Percentiles rank a stretch among this genome's conserved stretches.
These are phyloP conservation scores for Proteromonas lacertae DNA, from an alignment of 352 stramenopile genomes.

Conservation along the genomic window DNA sequence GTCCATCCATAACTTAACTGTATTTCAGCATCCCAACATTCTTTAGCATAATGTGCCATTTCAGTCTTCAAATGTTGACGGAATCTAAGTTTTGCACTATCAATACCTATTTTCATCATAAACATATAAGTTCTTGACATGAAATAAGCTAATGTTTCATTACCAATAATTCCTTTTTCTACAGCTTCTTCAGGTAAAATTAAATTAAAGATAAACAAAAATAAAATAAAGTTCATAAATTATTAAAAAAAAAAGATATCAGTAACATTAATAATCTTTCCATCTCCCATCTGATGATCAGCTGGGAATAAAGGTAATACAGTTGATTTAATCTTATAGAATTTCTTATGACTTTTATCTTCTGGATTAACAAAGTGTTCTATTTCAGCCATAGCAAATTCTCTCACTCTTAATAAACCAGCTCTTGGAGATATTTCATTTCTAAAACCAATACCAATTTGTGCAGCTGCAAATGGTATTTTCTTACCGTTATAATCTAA, in stretches of 20 bases:
- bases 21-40: constrained; percentile 98
- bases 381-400: constrained; percentile 98
- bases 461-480: constrained; percentile 44
- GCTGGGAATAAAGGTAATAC: constrained; percentile 9
- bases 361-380: constrained; percentile 93
- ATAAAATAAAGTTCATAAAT: constrained; percentile 2
- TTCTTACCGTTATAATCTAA: constrained; percentile 60
- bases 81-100: constrained; percentile 67
- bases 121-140: constrained; percentile 86
- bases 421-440: constrained; percentile 83
- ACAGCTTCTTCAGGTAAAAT: constrained; percentile 54
- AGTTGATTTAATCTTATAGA: constrained; percentile 39
- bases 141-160: constrained; percentile 95
- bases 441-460: constrained; percentile 41
- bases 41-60: constrained; percentile 96
- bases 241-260: constrained; percentile 1
- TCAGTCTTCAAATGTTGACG: constrained; percentile 92
- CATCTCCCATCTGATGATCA: constrained; percentile 3
- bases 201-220: no score
- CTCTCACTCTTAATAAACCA: constrained; percentile 76
- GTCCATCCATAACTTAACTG: constrained; percentile 80
- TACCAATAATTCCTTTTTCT: constrained; percentile 59
- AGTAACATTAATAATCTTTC: neutral
- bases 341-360: constrained; percentile 88
- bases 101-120: constrained; percentile 65